Evolutionary conservation across 202 grass and related monocot species (phyloP).

Genomic region (Miscanthus sacchariflorus): DNA sequence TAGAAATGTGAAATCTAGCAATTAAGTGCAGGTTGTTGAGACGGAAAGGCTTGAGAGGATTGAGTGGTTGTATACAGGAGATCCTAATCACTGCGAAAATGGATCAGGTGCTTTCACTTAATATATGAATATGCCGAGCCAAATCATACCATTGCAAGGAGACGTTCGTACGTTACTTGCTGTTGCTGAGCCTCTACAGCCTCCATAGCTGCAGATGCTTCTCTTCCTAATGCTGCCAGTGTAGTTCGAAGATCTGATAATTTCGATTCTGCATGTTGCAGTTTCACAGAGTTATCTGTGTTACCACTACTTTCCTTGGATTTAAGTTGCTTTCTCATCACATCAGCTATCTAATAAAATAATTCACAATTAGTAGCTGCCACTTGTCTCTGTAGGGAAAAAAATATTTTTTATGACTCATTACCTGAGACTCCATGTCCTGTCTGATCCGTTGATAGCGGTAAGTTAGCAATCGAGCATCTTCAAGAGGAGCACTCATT

Average conservation of each 20-base stretch:
- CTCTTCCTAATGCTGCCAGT: constrained; percentile 82
- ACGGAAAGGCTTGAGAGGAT: neutral
- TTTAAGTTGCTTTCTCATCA: constrained; percentile 95
- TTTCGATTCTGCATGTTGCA: constrained; percentile 98
- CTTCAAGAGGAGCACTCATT: constrained; percentile 96
- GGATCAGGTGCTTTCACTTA: constrained; percentile 8
- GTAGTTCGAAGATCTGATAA: constrained; percentile 82
- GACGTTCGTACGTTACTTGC: constrained; percentile 78
- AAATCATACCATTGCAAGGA: constrained; percentile 81
- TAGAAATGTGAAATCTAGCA: constrained; percentile 25
- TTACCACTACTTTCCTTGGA: constrained; percentile 81
- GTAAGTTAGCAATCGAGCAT: constrained; percentile 90
- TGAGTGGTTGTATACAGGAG: neutral
- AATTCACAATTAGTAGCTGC: constrained; percentile 33
- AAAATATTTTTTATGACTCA: constrained; percentile 11
- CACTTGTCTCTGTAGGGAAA: constrained; percentile 16
- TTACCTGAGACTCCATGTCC: constrained; percentile 98
- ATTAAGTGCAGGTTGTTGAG: neutral
- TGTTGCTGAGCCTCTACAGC: constrained; percentile 91
- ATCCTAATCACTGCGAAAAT: constrained; percentile 9
- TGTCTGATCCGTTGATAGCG: constrained; percentile 96
- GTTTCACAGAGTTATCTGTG: constrained; percentile 72
- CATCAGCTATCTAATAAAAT: constrained; percentile 93
- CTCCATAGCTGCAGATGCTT: constrained; percentile 96
- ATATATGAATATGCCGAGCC: constrained; percentile 31